phyloP scores from a whole-genome alignment of 2,329 filamentous ascomycete genomes.

The Exophiala xenobiotica region DNA sequence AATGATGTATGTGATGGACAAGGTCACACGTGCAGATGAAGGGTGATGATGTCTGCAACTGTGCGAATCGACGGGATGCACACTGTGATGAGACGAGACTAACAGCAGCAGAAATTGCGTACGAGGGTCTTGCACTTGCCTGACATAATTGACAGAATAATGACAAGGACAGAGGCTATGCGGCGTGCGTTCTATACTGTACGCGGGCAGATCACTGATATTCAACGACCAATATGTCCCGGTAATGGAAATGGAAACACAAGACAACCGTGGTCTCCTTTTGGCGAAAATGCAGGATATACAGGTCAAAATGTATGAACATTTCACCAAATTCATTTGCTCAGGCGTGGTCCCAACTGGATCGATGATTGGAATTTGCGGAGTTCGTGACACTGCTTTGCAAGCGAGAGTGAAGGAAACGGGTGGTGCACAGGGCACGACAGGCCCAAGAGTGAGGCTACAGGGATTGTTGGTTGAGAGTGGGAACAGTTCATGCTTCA shows the following conservation, averaged over 20 bases:
- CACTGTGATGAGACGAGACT: neutral
- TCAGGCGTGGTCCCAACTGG: no score
- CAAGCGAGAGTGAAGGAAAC: slow-evolving; percentile 8
- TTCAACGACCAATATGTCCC: no score
- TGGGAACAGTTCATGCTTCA: slow-evolving; percentile 26
- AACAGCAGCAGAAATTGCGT: neutral
- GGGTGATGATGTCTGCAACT: slow-evolving; percentile 7
- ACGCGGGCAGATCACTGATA: no score
- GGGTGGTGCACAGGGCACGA: neutral
- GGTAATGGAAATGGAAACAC: no score
- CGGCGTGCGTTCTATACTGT: no score
- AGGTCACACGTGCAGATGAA: slow-evolving; percentile 9
- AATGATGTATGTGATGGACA: slow-evolving; percentile 9
- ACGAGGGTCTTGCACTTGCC: neutral
- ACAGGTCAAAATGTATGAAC: no score
- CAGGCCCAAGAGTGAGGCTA: neutral
- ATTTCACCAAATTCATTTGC: no score
- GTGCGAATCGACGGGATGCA: neutral
- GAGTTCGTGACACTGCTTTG: no score
- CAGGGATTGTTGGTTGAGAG: slow-evolving; percentile 4
- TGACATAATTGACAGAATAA: no score
- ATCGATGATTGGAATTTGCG: neutral
- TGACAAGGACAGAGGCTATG: no score
- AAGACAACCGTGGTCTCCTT: no score
- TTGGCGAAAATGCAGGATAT: no score